Evolutionary conservation across 2,329 filamentous ascomycete genomes (phyloP).

Genomic region (Alternaria ethzedia): DNA sequence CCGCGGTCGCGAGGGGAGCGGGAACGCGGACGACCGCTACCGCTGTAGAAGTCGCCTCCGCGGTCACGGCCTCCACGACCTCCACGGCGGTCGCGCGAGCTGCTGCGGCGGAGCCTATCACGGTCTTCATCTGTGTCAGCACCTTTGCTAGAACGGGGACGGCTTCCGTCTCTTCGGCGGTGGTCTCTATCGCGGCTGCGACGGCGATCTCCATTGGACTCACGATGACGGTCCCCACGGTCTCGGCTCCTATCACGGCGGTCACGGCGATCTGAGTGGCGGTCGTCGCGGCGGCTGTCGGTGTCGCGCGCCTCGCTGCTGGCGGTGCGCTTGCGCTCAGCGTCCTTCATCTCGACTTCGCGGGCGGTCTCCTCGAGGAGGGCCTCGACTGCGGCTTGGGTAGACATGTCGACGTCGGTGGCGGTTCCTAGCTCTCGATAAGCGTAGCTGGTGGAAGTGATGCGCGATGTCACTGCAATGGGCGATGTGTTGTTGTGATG

Average conservation of each 20-base stretch:
- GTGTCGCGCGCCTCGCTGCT: conserved; percentile 39
- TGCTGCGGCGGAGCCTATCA: conserved; percentile 40
- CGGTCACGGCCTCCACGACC: conserved; percentile 32
- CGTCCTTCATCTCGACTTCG: conserved; percentile 27
- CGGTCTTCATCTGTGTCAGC: conserved; percentile 48
- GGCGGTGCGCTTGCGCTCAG: conserved; percentile 20
- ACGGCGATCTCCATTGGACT: conserved; percentile 40
- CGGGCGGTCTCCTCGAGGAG: conserved; percentile 70
- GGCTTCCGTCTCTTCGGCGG: conserved; percentile 39
- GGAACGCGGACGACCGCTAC: conserved; percentile 44
- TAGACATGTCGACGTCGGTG: conserved; percentile 21
- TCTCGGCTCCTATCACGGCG: conserved; percentile 40
- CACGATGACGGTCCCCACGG: conserved; percentile 36
- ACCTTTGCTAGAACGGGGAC: conserved; percentile 41
- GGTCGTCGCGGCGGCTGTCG: conserved; percentile 36
- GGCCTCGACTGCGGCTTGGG: conserved; percentile 80
- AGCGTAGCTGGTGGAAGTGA: conserved; percentile 27
- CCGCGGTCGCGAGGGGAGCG: conserved; percentile 50
- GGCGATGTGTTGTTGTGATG: conserved; percentile 23
- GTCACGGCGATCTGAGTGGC: conserved; percentile 27
- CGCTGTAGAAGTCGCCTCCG: conserved; percentile 50
- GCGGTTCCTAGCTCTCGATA: conserved; percentile 33
- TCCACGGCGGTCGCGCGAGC: conserved; percentile 38
- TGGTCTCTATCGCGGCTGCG: conserved; percentile 42
- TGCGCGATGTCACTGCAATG: conserved; percentile 32